Conservation (phyloP, 257 asterid genomes). For the Solanum appendiculatum region DNA sequence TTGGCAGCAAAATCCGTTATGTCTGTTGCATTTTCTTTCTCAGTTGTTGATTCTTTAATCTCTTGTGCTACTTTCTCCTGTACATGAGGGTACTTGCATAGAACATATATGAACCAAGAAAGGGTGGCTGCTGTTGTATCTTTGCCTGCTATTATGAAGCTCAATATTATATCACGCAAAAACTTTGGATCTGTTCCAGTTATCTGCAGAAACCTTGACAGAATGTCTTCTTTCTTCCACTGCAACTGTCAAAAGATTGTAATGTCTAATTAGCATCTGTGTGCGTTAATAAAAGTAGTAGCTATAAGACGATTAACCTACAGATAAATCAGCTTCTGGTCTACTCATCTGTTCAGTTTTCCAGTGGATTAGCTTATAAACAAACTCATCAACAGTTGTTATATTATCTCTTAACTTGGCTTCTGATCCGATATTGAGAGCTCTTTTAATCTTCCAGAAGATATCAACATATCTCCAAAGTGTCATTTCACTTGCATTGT, state of each 20-base stretch:
- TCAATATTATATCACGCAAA: slow-evolving; percentile 47
- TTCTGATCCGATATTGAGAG: slow-evolving; percentile 39
- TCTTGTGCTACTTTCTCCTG: slow-evolving; percentile 44
- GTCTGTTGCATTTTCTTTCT: slow-evolving; percentile 1
- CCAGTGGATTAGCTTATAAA: slow-evolving; percentile 33
- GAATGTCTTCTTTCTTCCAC: slow-evolving; percentile 45
- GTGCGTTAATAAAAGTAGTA: not conserved
- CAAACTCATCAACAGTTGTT: slow-evolving; percentile 35
- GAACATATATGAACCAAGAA: slow-evolving; percentile 44
- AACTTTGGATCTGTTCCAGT: slow-evolving; percentile 25
- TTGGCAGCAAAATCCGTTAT: slow-evolving; percentile 23
- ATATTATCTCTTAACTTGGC: slow-evolving; percentile 30
- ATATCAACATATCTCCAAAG: slow-evolving; percentile 44
- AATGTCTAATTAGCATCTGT: not conserved
- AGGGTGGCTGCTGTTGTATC: slow-evolving; percentile 46
- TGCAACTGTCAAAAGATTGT: slow-evolving; percentile 12
- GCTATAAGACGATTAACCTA: slow-evolving; percentile 10
- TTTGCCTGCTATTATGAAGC: slow-evolving; percentile 49
- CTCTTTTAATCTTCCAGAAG: slow-evolving; percentile 40
- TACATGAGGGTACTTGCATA: slow-evolving; percentile 41
- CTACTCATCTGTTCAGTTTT: slow-evolving; percentile 27
- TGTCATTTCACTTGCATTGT: slow-evolving; percentile 43
- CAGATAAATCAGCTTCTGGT: slow-evolving; percentile 21
- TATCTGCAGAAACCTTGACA: slow-evolving; percentile 41
- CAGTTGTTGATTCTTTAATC: slow-evolving; percentile 12